A percentile compares a stretch with the other conserved stretches of the same genome.
Evolutionary conservation across 169 alveolate species (phyloP).

Genomic region (Eimeria necatrix): DNA sequence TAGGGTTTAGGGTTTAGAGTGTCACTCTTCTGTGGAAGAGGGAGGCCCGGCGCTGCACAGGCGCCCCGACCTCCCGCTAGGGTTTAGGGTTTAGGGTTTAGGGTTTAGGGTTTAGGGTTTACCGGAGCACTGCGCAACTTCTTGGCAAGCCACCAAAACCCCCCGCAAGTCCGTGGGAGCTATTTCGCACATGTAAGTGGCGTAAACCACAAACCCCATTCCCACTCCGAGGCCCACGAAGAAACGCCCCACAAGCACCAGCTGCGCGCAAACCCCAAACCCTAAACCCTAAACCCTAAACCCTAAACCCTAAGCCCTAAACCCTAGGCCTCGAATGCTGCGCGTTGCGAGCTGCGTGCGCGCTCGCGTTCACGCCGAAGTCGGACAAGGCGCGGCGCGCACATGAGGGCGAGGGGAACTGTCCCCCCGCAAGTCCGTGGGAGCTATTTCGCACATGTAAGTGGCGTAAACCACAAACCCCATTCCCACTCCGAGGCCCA

Average conservation of each 20-base stretch:
- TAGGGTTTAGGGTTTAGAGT: too few species aligned
- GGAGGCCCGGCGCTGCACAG: too few species aligned
- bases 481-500: conserved; percentile 75
- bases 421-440: conserved; percentile 75
- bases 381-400: too few species aligned
- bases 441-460: conserved; percentile 72
- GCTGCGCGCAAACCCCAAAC: conserved; percentile 46
- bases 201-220: conserved; percentile 64
- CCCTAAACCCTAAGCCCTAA: too few species aligned
- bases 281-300: neutral
- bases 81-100: conserved; percentile 1
- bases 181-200: conserved; percentile 75
- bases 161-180: conserved; percentile 75
- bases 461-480: conserved; percentile 76
- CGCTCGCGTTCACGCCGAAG: too few species aligned
- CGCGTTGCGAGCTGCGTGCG: too few species aligned
- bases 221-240: conserved; percentile 77
- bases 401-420: too few species aligned
- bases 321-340: too few species aligned
- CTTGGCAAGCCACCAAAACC: conserved; percentile 62
- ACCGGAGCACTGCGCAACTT: conserved; percentile 73
- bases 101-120: neutral
- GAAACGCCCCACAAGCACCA: conserved; percentile 55
- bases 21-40: too few species aligned
- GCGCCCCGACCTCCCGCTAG: too few species aligned